Percentiles rank a stretch among this genome's conserved stretches.
These are phyloP conservation scores for Linnemannia zychae DNA, from an alignment of 192 early-diverging fungal species.

Conservation along the genomic window DNA sequence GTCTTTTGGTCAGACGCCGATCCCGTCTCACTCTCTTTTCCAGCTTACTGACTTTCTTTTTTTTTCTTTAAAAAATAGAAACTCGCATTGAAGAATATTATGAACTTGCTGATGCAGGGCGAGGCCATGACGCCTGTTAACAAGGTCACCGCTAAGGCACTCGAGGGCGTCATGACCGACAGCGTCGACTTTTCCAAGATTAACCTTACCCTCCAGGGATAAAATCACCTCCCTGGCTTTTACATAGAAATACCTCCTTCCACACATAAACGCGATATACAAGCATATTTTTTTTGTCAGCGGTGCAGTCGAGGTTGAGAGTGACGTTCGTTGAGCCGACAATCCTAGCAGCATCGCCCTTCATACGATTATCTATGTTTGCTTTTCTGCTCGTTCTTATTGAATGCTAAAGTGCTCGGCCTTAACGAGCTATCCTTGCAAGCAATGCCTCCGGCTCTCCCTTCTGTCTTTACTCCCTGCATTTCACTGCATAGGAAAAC, in stretches of 20 bases:
- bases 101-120: constrained; percentile 39
- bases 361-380: no score
- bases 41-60: not conserved
- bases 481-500: no score
- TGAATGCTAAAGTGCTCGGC: no score
- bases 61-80: constrained; percentile 22
- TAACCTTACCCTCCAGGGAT: constrained; percentile 32
- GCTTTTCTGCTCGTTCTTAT: no score
- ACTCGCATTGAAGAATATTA: constrained; percentile 36
- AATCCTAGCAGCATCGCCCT: no score
- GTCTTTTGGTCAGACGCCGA: no score
- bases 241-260: not conserved
- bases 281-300: not conserved
- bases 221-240: not conserved
- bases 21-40: no score
- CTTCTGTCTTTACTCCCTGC: no score
- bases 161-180: constrained; percentile 41
- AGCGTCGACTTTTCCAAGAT: constrained; percentile 49
- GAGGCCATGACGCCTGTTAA: constrained; percentile 38
- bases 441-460: no score
- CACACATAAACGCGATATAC: not conserved
- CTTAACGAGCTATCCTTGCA: no score
- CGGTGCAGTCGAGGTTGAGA: no score
- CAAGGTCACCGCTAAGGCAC: constrained; percentile 21
- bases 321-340: no score